These are phyloP conservation scores for Chrysanthemum makinoi DNA, from an alignment of 129 eudicot species.

Conservation along the genomic window DNA sequence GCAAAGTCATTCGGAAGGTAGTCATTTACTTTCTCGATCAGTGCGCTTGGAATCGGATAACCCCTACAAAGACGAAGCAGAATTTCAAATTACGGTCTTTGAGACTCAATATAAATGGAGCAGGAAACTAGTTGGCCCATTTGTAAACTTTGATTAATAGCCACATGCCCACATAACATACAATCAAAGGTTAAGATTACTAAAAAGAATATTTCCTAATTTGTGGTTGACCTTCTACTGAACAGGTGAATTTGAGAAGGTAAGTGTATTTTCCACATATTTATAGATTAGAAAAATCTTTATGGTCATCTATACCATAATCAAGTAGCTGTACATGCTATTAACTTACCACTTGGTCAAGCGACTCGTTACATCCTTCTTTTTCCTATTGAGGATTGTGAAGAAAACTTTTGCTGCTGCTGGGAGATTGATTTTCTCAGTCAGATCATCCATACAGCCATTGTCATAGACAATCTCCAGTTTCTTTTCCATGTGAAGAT, in stretches of 20 bases:
- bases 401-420: slow-evolving; percentile 50
- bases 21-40: slow-evolving; percentile 74
- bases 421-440: slow-evolving; percentile 37
- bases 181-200: too few relatives aligned
- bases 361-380: slow-evolving; percentile 52
- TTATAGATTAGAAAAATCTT: not conserved
- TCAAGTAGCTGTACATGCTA: not conserved
- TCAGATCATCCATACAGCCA: slow-evolving; percentile 27
- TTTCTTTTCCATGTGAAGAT: slow-evolving; percentile 23
- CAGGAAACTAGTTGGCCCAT: not conserved
- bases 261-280: slow-evolving; percentile 1
- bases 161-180: too few relatives aligned
- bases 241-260: too few relatives aligned
- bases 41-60: slow-evolving; percentile 67
- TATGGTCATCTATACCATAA: not conserved
- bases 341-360: slow-evolving; percentile 68
- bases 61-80: slow-evolving; percentile 59
- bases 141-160: not conserved
- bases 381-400: slow-evolving; percentile 51
- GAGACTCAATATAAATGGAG: not conserved
- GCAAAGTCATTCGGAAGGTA: slow-evolving; percentile 73
- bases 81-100: not conserved
- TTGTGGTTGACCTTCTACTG: too few relatives aligned
- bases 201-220: too few relatives aligned
- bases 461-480: slow-evolving; percentile 26